Percentiles rank a stretch among this genome's conserved stretches.
phyloP scores from a whole-genome alignment of 257 asterid species.

The Scutellaria minor region DNA sequence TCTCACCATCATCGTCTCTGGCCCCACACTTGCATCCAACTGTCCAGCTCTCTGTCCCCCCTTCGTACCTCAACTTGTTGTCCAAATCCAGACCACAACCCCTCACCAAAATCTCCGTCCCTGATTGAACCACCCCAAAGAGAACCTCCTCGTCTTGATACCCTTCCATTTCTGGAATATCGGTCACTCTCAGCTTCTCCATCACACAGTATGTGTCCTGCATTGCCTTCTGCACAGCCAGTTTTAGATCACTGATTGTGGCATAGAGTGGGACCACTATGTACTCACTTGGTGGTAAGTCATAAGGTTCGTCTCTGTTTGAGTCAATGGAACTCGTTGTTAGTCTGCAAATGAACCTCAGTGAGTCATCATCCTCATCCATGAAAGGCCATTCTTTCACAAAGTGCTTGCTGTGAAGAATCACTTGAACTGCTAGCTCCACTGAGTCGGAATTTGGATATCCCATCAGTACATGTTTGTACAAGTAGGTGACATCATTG shows the following conservation, averaged over 20 bases:
- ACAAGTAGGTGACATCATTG: slow-evolving; percentile 55
- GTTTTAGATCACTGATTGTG: slow-evolving; percentile 73
- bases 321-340: slow-evolving; percentile 41
- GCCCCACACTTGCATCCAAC: slow-evolving; percentile 91
- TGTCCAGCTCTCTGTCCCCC: slow-evolving; percentile 77
- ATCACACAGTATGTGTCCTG: slow-evolving; percentile 77
- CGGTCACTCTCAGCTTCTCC: slow-evolving; percentile 56
- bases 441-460: slow-evolving; percentile 48
- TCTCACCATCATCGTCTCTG: slow-evolving; percentile 87
- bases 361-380: slow-evolving; percentile 68
- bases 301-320: slow-evolving; percentile 34
- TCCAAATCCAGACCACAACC: slow-evolving; percentile 58
- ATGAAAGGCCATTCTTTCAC: slow-evolving; percentile 85
- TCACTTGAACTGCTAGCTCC: slow-evolving; percentile 48
- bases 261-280: slow-evolving; percentile 71
- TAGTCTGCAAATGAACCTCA: slow-evolving; percentile 67
- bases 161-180: slow-evolving; percentile 56
- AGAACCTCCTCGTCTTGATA: slow-evolving; percentile 64
- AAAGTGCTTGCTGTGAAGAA: slow-evolving; percentile 71
- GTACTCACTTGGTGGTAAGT: slow-evolving; percentile 53
- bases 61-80: slow-evolving; percentile 62
- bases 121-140: slow-evolving; percentile 72
- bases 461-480: slow-evolving; percentile 47
- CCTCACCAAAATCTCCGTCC: slow-evolving; percentile 58
- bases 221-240: slow-evolving; percentile 58